Evolutionary conservation across 192 early-diverging fungal species (phyloP).

Genomic region (Diversispora eburnea): DNA sequence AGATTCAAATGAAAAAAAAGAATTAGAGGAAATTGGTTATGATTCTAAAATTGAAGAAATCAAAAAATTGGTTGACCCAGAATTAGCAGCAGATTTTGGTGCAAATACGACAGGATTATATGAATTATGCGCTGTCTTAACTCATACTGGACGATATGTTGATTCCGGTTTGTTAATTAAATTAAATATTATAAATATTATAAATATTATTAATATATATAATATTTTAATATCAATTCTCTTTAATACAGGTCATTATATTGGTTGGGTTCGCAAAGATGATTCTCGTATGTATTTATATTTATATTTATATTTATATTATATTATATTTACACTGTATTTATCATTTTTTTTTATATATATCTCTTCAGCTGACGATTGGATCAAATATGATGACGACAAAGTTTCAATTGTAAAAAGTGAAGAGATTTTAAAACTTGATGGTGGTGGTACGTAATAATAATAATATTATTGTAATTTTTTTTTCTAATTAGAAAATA

Average conservation of each 20-base stretch:
- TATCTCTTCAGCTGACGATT: too few species aligned
- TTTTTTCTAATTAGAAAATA: too few species aligned
- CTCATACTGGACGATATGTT: conserved; percentile 89
- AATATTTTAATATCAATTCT: background rate
- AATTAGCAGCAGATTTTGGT: conserved; percentile 75
- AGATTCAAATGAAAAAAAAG: background rate
- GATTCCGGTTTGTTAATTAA: conserved; percentile 68
- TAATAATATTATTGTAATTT: too few species aligned
- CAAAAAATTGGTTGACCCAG: conserved; percentile 58
- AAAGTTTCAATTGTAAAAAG: too few species aligned
- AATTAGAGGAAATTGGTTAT: conserved; percentile 29
- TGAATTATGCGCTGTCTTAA: conserved; percentile 89
- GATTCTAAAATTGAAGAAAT: conserved; percentile 31
- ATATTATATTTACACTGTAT: too few species aligned
- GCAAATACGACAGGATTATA: conserved; percentile 87
- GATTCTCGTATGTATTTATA: conserved; percentile 40
- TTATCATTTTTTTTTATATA: too few species aligned
- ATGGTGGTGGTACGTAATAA: too few species aligned
- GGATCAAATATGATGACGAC: too few species aligned
- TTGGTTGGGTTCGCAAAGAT: conserved; percentile 87
- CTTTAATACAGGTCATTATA: conserved; percentile 64
- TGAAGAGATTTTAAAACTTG: too few species aligned
- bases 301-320: too few species aligned
- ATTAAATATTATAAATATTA: background rate
- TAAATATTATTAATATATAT: background rate